Evolutionary conservation across 306 rosid genomes (phyloP).

Genomic region (Cercis canadensis): DNA sequence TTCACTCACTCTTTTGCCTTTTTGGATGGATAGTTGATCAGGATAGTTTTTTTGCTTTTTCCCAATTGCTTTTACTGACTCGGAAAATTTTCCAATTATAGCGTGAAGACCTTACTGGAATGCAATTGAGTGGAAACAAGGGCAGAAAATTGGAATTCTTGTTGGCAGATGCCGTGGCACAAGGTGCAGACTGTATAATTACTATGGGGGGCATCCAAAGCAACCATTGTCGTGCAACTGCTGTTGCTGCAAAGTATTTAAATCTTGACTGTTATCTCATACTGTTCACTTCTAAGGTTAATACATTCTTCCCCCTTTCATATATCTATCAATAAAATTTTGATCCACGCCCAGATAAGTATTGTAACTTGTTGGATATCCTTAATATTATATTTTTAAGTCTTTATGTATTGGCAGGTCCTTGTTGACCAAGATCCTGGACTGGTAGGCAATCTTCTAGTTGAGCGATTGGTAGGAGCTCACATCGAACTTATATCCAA

Average conservation of each 20-base stretch:
- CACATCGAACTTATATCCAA: constrained; percentile 74
- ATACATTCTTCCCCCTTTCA: not conserved
- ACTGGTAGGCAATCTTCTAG: constrained; percentile 79
- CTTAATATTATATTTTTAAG: constrained; percentile 14
- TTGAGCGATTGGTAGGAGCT: constrained; percentile 94
- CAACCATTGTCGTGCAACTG: constrained; percentile 97
- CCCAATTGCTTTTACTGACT: constrained; percentile 37
- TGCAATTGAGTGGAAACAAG: constrained; percentile 96
- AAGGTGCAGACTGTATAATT: constrained; percentile 81
- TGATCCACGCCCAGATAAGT: not conserved
- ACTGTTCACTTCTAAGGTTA: constrained; percentile 79
- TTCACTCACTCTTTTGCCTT: not conserved
- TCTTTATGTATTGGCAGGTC: constrained; percentile 38
- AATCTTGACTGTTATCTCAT: constrained; percentile 84
- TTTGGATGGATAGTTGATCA: not conserved
- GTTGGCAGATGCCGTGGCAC: constrained; percentile 82
- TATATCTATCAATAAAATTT: not conserved
- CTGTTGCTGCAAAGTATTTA: constrained; percentile 90
- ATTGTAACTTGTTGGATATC: not conserved
- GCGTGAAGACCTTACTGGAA: constrained; percentile 96
- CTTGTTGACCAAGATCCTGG: constrained; percentile 87
- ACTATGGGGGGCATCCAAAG: constrained; percentile 95
- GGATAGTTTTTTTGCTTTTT: not conserved
- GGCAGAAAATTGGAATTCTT: constrained; percentile 90
- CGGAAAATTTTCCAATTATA: constrained; percentile 34